Base-by-base conservation (phyloP, 1,139 yeast genomes). In the Pneumocystis jirovecii region DNA sequence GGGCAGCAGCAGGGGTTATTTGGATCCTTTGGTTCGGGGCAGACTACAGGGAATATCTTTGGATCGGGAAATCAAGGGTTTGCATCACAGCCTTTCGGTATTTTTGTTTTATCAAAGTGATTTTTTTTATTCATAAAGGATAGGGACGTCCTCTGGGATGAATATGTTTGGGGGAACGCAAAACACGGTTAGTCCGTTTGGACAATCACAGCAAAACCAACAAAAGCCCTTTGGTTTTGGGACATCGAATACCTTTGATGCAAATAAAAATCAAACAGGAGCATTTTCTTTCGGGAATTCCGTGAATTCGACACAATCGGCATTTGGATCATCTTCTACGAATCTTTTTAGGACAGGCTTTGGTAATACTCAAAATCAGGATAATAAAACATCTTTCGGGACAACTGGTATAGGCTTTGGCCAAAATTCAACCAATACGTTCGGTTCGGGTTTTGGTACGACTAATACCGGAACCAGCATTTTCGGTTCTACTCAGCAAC, bases 1-100 rank as follows among this genome's bases (percentile, higher is more conserved):
- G 87, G 86, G n/a, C 79, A 75, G 66, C 68, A 56, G 63, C 71
- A 15, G 65, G 70, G 5, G 70, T 71, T 34, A 70, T 70, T 61
- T 60, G 71, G 72, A 17, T 37, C 69, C 3, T 69, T 69, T 39
- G 31, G 68, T 12, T 70, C 71, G 56, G 74, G 75, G 12, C 68
- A 66, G 39, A 37, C 66, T 34, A 60, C 65, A 4, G 42, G 57
- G 7, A 50, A 50, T 12, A 50, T 50, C 57, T 50, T 50, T 50
- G 57, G 57, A 12, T 50, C 57, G 1, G 57, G 57, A 50, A 50
- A 50, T 50, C 57, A 50, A 25, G 5, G 34, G n/a, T 50, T 25
- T 50, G 12, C 57, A 12, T 50, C 57, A 12, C 57, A 50, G 12
- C 57, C 57, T 10, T 50, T 50, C 8, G 57, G 57, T 50, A 25